Evolutionary conservation across 2,329 filamentous ascomycete species (phyloP).

Genomic region (Aspergillus alliaceus): DNA sequence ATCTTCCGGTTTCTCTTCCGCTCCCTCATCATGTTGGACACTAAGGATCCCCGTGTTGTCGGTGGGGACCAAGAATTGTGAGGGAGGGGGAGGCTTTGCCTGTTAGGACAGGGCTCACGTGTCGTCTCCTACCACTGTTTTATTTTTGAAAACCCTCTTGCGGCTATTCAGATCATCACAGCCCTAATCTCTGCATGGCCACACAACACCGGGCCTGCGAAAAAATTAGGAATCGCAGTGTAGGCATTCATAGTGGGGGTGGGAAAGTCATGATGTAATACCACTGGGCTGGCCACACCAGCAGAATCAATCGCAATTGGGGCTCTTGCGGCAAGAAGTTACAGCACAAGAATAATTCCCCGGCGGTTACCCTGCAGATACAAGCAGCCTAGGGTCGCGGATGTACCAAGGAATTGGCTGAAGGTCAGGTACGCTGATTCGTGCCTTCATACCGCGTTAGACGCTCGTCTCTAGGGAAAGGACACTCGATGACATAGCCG

Average conservation of each 20-base stretch:
- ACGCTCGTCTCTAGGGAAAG: background rate
- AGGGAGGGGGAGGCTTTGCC: background rate
- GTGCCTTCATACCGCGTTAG: background rate
- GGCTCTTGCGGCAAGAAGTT: background rate
- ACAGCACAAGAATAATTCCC: background rate
- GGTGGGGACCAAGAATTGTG: background rate
- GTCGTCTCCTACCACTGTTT: background rate
- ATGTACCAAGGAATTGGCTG: background rate
- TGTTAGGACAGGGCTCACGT: constrained; percentile 2
- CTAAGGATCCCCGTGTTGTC: background rate
- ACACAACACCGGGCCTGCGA: background rate
- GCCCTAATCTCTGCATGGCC: background rate
- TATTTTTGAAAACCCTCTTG: too few relatives aligned
- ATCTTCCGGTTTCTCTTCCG: background rate
- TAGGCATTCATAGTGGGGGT: background rate
- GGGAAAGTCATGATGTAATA: background rate
- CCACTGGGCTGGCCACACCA: background rate
- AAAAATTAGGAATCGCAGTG: background rate
- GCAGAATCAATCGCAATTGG: background rate
- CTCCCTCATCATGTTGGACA: too few relatives aligned
- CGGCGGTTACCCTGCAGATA: background rate
- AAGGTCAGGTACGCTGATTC: background rate
- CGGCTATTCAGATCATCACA: too few relatives aligned
- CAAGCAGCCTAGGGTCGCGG: background rate
- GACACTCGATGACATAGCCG: constrained; percentile 1